Base-by-base conservation (phyloP, 2,329 filamentous ascomycete genomes). In the Fusarium coicis region DNA sequence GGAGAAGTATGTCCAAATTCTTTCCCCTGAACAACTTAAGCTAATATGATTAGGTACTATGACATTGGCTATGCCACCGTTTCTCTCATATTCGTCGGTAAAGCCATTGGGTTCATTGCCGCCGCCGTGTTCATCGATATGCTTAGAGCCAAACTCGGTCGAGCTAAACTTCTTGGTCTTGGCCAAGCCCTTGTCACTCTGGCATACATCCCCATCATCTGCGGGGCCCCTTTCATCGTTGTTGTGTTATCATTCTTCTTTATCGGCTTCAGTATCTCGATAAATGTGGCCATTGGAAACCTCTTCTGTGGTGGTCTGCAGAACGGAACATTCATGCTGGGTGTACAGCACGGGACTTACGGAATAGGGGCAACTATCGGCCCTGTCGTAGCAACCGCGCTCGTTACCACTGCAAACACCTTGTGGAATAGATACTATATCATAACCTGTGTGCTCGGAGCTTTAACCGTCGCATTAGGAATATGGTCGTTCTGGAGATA, bases 21-120 rank as follows among this genome's bases (percentile, higher is more conserved):
- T 26, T 14, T 5, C 11, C 14, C 3, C 9, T 30, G 19, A 12
- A 44, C 7, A 2, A 4, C 5, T 6, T 10, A 26, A 23, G 21
- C 62, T 70, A 39, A 70, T 57, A 8, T 4, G 7, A 15, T 12
- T 50, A 89, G 87, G 49, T 81, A 93, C 76, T 97, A 96, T 78
- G 74, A 86, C 65, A 93, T 96, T 63, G 92, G 91, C 46, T 96
- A 96, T 79, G 92, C 91, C 5, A 82, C 94, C 14, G 93, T 96
- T 6, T 96, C 94, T 4, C 84, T 96, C 42, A 93, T 97, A 77
- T 97, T 96, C 83, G 88, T 96, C 36, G 89, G 91, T 49, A 93
- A 93, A 75, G 93, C 94, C 1, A 73, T 92, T 9, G 94, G 94
- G 21, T 97, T 94, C 83, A 91, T 97, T 77, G 80, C 87, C 18